Evolutionary conservation across 768 basidiomycete species (phyloP), one percentile per base, ranked within the genome.

Genomic region (Suillus plorans): DNA sequence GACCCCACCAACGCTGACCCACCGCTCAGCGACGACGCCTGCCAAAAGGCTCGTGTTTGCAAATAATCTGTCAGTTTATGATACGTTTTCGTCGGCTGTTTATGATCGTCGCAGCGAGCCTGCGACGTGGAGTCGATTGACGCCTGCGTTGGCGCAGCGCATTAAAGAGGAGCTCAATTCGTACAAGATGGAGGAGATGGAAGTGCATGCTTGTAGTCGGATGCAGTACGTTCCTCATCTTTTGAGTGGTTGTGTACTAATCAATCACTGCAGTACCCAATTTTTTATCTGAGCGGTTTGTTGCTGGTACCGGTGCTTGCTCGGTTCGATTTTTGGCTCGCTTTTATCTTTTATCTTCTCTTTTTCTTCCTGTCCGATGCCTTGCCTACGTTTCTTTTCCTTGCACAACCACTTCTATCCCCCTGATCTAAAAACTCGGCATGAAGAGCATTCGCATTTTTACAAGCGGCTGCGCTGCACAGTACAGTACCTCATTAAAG

Each of bases 141-240:
- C 97, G 61, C 97, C 97, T 52, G 89, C 91, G 64, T 81, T 99
- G 71, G 97, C 97, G 47, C 94, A 98, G 82, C 85, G 90, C 71
- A 99, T 99, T 77, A 99, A 99, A 84, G 95, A 97, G 80, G 94
- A 97, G 79, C 82, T 99, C 61, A 99, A 99, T 79, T 94, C 94
- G 63, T 99, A 93, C 80, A 99, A 99, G 84, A 94, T 98, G 92
- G 95, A 97, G 79, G 95, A 98, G 81, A 99, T 99, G 97, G 94
- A 96, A 76, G 95, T 99, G 67, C 97, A 99, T 78, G 92, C 92
- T 70, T 82, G 91, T 59, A 96, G 94, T 78, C 89, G 94, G 77
- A 87, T 92, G 71, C 90, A 97, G 93, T 95, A 75, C 69, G 93
- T 87, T 62, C 60, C 53, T 64, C 58, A 60, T 47, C 61, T 50